These are phyloP conservation scores for Pyracantha coccinea DNA, from an alignment of 331 rosid genomes.

Conservation along the genomic window DNA sequence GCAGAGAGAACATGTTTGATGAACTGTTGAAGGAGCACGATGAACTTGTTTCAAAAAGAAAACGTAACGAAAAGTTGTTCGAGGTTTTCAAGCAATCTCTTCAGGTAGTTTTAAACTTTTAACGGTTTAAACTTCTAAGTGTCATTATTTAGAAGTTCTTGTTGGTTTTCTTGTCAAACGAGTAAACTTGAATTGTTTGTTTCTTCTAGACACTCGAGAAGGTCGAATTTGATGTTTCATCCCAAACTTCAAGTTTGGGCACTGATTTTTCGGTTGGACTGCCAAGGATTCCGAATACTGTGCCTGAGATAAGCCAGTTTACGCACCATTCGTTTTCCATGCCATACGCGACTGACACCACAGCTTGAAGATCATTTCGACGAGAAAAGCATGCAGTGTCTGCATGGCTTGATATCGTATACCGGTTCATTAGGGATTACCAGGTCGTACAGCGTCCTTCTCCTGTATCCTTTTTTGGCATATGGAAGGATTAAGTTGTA, in stretches of 20 bases:
- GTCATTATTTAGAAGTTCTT: not conserved
- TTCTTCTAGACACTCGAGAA: conserved; percentile 15
- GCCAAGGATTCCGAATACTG: not conserved
- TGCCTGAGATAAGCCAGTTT: not conserved
- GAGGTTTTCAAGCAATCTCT: conserved; percentile 10
- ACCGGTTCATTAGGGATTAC: not conserved
- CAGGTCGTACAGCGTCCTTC: not conserved
- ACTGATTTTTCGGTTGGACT: conserved; percentile 1
- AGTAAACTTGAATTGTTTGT: not conserved
- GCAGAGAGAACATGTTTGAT: conserved; percentile 25
- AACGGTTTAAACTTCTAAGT: not conserved
- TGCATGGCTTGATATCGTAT: not conserved
- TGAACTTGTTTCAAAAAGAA: conserved; percentile 8
- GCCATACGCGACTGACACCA: not conserved
- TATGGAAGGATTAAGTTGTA: not conserved
- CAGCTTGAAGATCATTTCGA: not conserved
- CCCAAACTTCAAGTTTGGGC: not conserved
- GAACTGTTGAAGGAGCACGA: conserved; percentile 21
- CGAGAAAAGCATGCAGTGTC: not conserved
- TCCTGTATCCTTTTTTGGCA: not conserved
- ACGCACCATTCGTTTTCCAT: not conserved
- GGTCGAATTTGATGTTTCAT: conserved; percentile 15
- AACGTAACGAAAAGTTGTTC: not conserved
- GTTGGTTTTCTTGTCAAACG: not conserved
- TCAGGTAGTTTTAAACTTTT: conserved; percentile 11